Conservation (phyloP, 306 rosid genomes). For the Arachis stenosperma region DNA sequence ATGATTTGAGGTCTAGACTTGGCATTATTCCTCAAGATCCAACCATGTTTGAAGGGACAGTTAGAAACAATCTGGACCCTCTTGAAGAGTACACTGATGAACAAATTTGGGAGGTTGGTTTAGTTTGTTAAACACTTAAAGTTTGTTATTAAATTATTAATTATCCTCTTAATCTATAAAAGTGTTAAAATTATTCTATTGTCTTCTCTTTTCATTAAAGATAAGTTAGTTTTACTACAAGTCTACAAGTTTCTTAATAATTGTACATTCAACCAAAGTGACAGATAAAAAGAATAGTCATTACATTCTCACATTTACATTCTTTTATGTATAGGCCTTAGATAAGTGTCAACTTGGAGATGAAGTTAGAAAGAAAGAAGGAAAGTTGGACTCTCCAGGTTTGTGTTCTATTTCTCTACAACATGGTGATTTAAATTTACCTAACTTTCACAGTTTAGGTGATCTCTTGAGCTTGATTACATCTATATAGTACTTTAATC, state of each 20-base stretch:
- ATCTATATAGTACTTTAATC: not conserved
- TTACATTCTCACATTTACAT: too few relatives aligned
- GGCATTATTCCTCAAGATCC: slow-evolving; percentile 96
- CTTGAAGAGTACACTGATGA: slow-evolving; percentile 81
- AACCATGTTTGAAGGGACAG: slow-evolving; percentile 95
- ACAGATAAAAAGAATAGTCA: too few relatives aligned
- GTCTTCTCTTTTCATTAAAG: not conserved
- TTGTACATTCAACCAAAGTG: too few relatives aligned
- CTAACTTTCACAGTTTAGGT: too few relatives aligned
- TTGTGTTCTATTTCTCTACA: slow-evolving; percentile 14
- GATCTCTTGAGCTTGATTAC: too few relatives aligned
- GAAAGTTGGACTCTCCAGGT: slow-evolving; percentile 82
- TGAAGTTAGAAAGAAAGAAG: slow-evolving; percentile 82
- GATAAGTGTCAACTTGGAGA: slow-evolving; percentile 93
- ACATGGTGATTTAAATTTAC: not conserved
- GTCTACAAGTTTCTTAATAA: too few relatives aligned
- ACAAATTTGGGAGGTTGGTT: slow-evolving; percentile 84
- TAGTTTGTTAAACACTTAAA: not conserved
- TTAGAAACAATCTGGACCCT: slow-evolving; percentile 82
- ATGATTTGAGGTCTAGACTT: slow-evolving; percentile 75
- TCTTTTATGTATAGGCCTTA: slow-evolving; percentile 53
- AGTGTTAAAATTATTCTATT: too few relatives aligned
- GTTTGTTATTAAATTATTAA: too few relatives aligned
- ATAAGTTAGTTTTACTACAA: too few relatives aligned
- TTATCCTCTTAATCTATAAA: too few relatives aligned